Evolutionary conservation across 169 alveolate species (phyloP), one percentile per base, ranked within the genome.

Genomic region (Cyclospora cayetanensis): DNA sequence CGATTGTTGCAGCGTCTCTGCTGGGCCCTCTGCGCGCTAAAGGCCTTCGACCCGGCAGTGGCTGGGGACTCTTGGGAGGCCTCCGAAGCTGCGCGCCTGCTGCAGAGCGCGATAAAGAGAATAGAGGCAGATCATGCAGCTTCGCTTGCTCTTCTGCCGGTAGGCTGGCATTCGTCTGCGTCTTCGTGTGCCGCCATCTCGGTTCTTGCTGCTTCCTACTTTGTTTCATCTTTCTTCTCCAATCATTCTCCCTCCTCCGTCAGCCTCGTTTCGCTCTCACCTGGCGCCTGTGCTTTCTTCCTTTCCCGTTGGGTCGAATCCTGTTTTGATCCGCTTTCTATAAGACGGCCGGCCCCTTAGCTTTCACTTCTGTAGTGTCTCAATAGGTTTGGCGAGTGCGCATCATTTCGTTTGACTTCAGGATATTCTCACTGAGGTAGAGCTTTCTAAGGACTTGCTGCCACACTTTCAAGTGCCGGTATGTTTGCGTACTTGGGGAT

Each of bases 1-100:
- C 77, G 22, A 20, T n/a, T 65, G 77, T 25, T 65, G 77, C 77
- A 65, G 77, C 77, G 77, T 29, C 77, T 65, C 42, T 65, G 77
- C 39, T 65, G 77, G 77, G 77, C 77, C 12, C 34, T 65, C 3
- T 65, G 77, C 34, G 77, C 77, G 9, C 37, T 65, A 2, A 34
- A 41, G 42, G 77, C 77, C 42, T 65, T 65, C 39, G 77, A 65
- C 39, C 77, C 77, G 4, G 39, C 4, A 3, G 77, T 65, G 9
- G 34, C 42, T 1, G 77, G 42, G 18, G 77, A 65, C 77, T 12
- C 43, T 12, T 65, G 77, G 77, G 4, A 41, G 4, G 77, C 39
- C 4, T 34, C 34, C 4, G 34, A 5, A 4, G 77, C 39, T 3
- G 42, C 39, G 5, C 43, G 4, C 18, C 9, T 65, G 77, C 77